Evolutionary conservation across 352 stramenopile genomes (phyloP).

Genomic region (Pythium periplocum): DNA sequence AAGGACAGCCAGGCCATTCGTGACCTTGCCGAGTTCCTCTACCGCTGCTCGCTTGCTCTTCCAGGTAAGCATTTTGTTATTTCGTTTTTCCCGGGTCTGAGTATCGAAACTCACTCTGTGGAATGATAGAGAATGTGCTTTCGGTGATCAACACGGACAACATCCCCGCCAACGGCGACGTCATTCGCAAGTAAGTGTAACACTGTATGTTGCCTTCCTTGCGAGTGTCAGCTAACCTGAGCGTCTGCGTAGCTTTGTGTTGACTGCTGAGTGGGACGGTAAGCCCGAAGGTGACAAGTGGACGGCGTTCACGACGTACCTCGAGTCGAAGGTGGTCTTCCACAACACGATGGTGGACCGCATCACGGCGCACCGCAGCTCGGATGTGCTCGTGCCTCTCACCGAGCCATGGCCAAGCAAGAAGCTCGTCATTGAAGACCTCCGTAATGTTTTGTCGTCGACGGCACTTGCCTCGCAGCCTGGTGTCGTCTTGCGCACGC

Average conservation of each 20-base stretch:
- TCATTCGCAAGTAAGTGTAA: slow-evolving; percentile 32
- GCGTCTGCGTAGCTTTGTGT: slow-evolving; percentile 20
- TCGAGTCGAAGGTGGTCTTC: slow-evolving; percentile 52
- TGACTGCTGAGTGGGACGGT: slow-evolving; percentile 18
- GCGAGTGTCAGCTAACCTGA: not conserved
- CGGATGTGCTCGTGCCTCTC: slow-evolving; percentile 43
- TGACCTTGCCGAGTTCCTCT: slow-evolving; percentile 54
- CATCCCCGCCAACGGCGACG: slow-evolving; percentile 55
- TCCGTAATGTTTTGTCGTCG: slow-evolving; percentile 31
- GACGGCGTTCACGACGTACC: slow-evolving; percentile 30
- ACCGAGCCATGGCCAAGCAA: slow-evolving; percentile 62
- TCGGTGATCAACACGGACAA: slow-evolving; percentile 84
- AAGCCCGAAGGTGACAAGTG: slow-evolving; percentile 14
- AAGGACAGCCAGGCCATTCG: slow-evolving; percentile 27
- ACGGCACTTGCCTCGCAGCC: slow-evolving; percentile 23
- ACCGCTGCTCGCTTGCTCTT: slow-evolving; percentile 25
- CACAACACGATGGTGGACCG: slow-evolving; percentile 86
- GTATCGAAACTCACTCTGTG: too few species aligned
- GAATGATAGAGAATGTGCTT: slow-evolving; percentile 29
- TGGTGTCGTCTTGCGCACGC: slow-evolving; percentile 44
- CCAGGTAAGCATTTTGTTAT: slow-evolving; percentile 21
- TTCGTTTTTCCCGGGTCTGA: not conserved
- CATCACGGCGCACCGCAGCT: slow-evolving; percentile 46
- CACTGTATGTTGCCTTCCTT: not conserved
- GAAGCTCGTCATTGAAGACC: slow-evolving; percentile 60